Evolutionary conservation across 2,329 filamentous ascomycete species (phyloP), one percentile per base, ranked within the genome.

Genomic region (Colletotrichum tamarilloi): DNA sequence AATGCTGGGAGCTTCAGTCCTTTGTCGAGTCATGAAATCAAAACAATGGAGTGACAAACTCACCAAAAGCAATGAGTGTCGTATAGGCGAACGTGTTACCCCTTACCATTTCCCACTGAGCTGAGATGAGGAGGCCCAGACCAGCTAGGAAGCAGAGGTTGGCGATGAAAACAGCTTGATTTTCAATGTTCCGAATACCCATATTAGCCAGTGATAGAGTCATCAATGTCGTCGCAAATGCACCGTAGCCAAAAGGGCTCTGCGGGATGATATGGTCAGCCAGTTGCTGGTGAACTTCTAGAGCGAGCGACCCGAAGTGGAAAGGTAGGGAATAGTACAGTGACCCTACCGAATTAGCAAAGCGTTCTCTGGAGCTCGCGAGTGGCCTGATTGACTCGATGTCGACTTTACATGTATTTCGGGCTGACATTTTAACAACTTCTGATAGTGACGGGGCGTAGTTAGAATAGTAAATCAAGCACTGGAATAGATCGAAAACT

Each of bases 1-100:
- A 49, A 22, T 49, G 42, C 42, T 49, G 19, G 8, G 19, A 49
- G 6, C 1, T n/a, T 49, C 7, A 49, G 19, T 22, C 8, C 8
- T 22, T 19, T 32, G 2, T 19, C 16, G 3, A 9, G 42, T 35
- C 42, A 22, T 49, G 4, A 49, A 9, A 42, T 22, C 42, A n/a
- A 19, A 8, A 22, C 4, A 49, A 49, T n/a, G 42, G 4, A 11
- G 8, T 22, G 19, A 19, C 19, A 22, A 56, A 22, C 75, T 62
- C 72, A 84, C 87, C 87, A 74, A 89, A 90, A 7, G 87, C 87
- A 72, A 84, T 86, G 32, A 89, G 83, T 0, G 88, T 85, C 0
- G 87, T 89, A 68, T 90, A 89, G 0, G 83, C 82, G 68, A 88
- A 88, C 0, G 84, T 85, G 66, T 89, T 89, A 0, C 87, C 87